Conservation (phyloP, 208 protist genomes). For the Wallacemonas rigidus region DNA sequence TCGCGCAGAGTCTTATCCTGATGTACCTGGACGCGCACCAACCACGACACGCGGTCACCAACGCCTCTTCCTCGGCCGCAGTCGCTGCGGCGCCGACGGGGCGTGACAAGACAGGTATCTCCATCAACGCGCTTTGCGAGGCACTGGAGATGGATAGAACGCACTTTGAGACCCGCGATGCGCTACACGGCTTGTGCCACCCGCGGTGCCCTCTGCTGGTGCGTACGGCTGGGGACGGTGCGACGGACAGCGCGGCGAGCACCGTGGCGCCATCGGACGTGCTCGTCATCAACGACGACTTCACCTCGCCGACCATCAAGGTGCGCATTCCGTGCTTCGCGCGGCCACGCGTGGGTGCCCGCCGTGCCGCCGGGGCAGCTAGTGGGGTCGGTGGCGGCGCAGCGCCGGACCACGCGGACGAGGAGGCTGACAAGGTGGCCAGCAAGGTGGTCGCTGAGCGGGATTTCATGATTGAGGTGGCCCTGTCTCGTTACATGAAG, state of each 20-base stretch:
- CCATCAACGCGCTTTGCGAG: constrained; percentile 68
- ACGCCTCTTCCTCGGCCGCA: constrained; percentile 28
- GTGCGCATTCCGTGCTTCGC: constrained; percentile 48
- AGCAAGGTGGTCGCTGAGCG: constrained; percentile 86
- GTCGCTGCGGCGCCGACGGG: neutral
- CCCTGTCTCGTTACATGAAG: constrained; percentile 95
- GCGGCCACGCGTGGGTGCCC: constrained; percentile 15
- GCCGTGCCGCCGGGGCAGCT: constrained; percentile 21
- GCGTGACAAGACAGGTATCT: constrained; percentile 3
- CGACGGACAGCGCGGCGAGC: neutral
- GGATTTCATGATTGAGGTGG: constrained; percentile 89
- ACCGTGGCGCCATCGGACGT: constrained; percentile 28
- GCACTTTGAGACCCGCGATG: constrained; percentile 36
- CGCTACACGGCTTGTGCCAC: constrained; percentile 61
- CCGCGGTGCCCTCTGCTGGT: constrained; percentile 47
- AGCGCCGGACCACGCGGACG: constrained; percentile 69
- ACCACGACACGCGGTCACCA: constrained; percentile 14
- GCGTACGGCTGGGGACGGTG: constrained; percentile 14
- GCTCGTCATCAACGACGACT: constrained; percentile 46
- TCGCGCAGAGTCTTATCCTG: constrained; percentile 91
- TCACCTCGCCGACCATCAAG: constrained; percentile 32
- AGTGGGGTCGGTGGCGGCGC: constrained; percentile 34
- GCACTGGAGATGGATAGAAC: constrained; percentile 62
- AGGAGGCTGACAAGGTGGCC: constrained; percentile 60
- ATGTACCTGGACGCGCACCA: constrained; percentile 85